Percentiles rank a stretch among this genome's conserved stretches.
Evolutionary conservation across 2,329 filamentous ascomycete species (phyloP).

Genomic region (Zymoseptoria tritici): DNA sequence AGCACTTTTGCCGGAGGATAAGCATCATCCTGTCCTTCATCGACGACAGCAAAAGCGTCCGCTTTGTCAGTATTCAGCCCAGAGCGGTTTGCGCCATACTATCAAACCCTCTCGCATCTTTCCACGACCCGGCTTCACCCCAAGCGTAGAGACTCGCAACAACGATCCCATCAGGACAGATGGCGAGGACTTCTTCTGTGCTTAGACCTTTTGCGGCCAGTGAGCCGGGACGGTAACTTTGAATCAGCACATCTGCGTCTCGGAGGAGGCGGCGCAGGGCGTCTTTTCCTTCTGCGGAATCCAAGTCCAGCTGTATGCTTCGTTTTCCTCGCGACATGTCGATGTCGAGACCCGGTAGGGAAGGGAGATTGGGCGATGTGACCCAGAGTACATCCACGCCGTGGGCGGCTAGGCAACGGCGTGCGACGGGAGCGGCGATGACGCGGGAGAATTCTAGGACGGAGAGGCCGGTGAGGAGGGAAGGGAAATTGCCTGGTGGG

Average conservation of each 20-base stretch:
- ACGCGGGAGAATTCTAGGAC: constrained; percentile 24
- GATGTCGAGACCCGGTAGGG: constrained; percentile 22
- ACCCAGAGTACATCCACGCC: constrained; percentile 28
- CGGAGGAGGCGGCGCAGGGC: constrained; percentile 28
- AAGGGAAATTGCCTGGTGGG: constrained; percentile 18
- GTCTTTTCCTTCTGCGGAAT: constrained; percentile 18
- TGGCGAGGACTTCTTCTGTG: constrained; percentile 30
- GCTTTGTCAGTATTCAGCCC: constrained; percentile 52
- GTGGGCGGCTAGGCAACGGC: constrained; percentile 25
- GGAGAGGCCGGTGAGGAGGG: constrained; percentile 33
- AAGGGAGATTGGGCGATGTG: constrained; percentile 21
- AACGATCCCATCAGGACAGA: constrained; percentile 40
- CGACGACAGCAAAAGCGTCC: constrained; percentile 32
- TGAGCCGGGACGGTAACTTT: constrained; percentile 43
- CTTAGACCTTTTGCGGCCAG: constrained; percentile 40
- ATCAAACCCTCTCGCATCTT: constrained; percentile 45
- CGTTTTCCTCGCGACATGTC: constrained; percentile 24
- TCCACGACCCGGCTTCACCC: constrained; percentile 43
- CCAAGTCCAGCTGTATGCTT: constrained; percentile 31
- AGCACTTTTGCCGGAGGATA: constrained; percentile 33
- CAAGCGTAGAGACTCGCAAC: constrained; percentile 49
- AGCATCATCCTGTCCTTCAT: constrained; percentile 24
- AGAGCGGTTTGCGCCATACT: constrained; percentile 49
- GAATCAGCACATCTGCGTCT: constrained; percentile 38
- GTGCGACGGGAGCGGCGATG: constrained; percentile 25